Evolutionary conservation across 257 asterid species (phyloP).

Genomic region (Rhazya stricta): DNA sequence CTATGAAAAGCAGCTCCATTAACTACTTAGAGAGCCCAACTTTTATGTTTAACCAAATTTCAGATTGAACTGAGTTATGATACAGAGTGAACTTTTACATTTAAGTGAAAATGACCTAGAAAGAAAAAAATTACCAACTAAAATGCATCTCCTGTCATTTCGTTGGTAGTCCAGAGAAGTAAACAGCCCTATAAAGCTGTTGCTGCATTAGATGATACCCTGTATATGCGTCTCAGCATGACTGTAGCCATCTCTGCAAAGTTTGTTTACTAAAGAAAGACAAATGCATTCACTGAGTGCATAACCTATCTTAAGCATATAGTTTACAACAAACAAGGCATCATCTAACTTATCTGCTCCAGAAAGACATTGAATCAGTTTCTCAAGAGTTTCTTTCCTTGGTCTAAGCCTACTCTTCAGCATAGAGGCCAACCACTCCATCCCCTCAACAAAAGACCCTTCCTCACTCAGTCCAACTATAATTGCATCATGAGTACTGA

Average conservation of each 20-base stretch:
- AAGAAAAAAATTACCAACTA: neutral
- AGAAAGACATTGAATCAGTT: slow-evolving; percentile 36
- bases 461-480: slow-evolving; percentile 42
- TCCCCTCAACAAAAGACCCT: slow-evolving; percentile 38
- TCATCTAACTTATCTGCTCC: slow-evolving; percentile 37
- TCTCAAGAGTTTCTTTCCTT: slow-evolving; percentile 42
- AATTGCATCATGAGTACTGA: slow-evolving; percentile 33
- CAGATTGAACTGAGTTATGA: neutral
- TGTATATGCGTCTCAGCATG: slow-evolving; percentile 21
- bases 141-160: neutral
- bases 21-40: neutral
- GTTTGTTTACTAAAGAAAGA: slow-evolving; percentile 37
- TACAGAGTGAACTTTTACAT: neutral
- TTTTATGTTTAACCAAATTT: neutral
- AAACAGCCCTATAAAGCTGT: slow-evolving; percentile 5
- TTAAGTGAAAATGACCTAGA: neutral
- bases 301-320: slow-evolving; percentile 53
- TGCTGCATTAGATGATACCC: slow-evolving; percentile 21
- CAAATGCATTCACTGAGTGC: slow-evolving; percentile 26
- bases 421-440: slow-evolving; percentile 46
- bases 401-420: slow-evolving; percentile 40
- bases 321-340: slow-evolving; percentile 36
- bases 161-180: neutral
- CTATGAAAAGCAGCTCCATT: neutral
- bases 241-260: slow-evolving; percentile 35